These are phyloP conservation scores for Saccharomyces cerevisiae DNA, from an alignment of 805 yeast genomes.

Conservation along the genomic window DNA sequence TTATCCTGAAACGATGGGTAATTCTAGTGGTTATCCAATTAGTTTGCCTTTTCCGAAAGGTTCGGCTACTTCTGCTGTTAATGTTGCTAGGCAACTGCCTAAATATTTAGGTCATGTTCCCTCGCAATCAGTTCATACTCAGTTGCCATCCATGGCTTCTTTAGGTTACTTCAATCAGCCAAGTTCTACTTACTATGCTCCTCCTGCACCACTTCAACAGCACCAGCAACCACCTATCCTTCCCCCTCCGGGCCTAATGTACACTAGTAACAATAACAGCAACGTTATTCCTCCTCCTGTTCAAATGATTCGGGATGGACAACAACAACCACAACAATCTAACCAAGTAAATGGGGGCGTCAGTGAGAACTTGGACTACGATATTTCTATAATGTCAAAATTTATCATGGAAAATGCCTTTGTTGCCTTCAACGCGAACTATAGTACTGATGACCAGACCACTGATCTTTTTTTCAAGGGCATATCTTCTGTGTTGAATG, in stretches of 20 bases:
- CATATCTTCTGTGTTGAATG: slow-evolving; percentile 61
- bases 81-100: neutral
- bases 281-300: slow-evolving; percentile 1
- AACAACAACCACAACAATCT: slow-evolving; percentile 4
- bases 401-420: slow-evolving; percentile 69
- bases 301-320: neutral
- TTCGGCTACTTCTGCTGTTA: slow-evolving; percentile 1
- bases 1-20: slow-evolving; percentile 8
- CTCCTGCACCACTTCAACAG: slow-evolving; percentile 4
- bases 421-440: slow-evolving; percentile 50
- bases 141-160: slow-evolving; percentile 1
- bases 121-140: slow-evolving; percentile 3
- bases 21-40: slow-evolving; percentile 13
- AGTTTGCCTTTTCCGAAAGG: slow-evolving; percentile 5
- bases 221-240: slow-evolving; percentile 6
- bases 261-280: slow-evolving; percentile 1
- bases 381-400: slow-evolving; percentile 66
- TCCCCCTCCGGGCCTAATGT: slow-evolving; percentile 20
- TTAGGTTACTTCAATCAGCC: neutral
- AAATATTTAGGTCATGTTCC: slow-evolving; percentile 6
- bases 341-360: slow-evolving; percentile 57
- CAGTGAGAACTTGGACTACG: slow-evolving; percentile 69
- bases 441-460: slow-evolving; percentile 7
- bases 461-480: slow-evolving; percentile 44
- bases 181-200: slow-evolving; percentile 1